These are phyloP conservation scores for Fraxinus americana DNA, from an alignment of 257 asterid genomes.

Conservation along the genomic window DNA sequence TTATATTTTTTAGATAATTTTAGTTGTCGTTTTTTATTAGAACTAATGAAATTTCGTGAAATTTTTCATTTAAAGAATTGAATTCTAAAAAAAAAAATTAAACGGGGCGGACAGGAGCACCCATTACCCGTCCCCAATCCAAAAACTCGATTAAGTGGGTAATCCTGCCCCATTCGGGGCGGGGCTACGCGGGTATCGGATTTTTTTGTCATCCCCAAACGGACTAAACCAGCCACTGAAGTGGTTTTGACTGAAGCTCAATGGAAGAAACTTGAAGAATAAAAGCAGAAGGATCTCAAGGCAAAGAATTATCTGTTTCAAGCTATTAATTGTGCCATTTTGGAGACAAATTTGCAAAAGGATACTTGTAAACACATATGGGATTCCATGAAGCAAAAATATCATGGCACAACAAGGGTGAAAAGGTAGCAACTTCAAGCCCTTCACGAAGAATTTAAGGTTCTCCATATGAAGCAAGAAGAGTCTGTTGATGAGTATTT, in stretches of 20 bases:
- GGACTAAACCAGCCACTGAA: background rate
- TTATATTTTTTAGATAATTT: too few relatives aligned
- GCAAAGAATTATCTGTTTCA: background rate
- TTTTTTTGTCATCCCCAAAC: too few relatives aligned
- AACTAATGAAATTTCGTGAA: too few relatives aligned
- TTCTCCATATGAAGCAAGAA: background rate
- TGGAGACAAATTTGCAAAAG: background rate
- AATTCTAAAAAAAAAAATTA: too few relatives aligned
- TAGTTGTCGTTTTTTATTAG: too few relatives aligned
- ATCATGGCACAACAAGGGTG: background rate
- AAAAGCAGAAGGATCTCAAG: background rate
- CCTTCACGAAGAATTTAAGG: constrained; percentile 3
- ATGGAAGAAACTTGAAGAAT: background rate
- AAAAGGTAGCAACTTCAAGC: constrained; percentile 11
- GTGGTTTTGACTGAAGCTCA: background rate
- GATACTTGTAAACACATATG: background rate
- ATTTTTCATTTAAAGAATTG: too few relatives aligned
- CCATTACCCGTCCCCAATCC: too few relatives aligned
- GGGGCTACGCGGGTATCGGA: too few relatives aligned
- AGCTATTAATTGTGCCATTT: background rate
- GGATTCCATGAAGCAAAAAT: constrained; percentile 1
- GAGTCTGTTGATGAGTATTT: background rate
- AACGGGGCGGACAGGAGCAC: too few relatives aligned
- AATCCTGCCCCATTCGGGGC: too few relatives aligned
- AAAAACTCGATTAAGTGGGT: too few relatives aligned